Evolutionary conservation across 768 basidiomycete genomes (phyloP), one percentile per base, ranked within the genome.

Genomic region (Boletus subcaerulescens): DNA sequence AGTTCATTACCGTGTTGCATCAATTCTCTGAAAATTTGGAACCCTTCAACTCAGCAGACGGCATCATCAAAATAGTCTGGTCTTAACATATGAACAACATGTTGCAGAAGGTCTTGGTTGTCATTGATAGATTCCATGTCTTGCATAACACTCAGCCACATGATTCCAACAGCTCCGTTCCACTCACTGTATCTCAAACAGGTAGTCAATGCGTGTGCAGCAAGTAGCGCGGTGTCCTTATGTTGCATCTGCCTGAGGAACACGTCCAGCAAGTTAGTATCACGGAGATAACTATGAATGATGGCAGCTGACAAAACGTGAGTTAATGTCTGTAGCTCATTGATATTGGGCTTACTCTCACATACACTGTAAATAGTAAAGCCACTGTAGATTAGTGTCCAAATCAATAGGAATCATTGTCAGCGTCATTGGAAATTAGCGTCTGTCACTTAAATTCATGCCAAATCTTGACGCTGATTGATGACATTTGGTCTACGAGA

Each of bases 51-150:
- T 24, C 17, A 44, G 14, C 63, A 59, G 1, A 64, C 50, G 17
- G 63, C 60, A 32, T 64, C 63, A n/a, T 64, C 63, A 22, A 64
- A 64, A 41, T 52, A 64, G 45, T 64, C 60, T 12, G 51, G 31
- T 41, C 54, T 52, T 15, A 65, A 26, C 63, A 64, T 64, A 17
- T 40, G 42, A 18, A 64, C 54, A 1, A 64, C 57, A 4, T 62
- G 33, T 38, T 56, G 52, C 9, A 57, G 50, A 44, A 59, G 50
- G 17, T 44, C 20, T 53, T 55, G 33, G 12, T 58, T 49, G 4
- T 45, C 20, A 43, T 46, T 58, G 18, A 66, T 29, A 5, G 29
- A 26, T 14, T 53, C 45, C 60, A 66, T 62, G 22, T 58, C 58
- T 66, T 9, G n/a, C 9, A 17, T 12, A 22, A 29, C 29, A 17